These are phyloP conservation scores for Podospora pseudopauciseta DNA, from an alignment of 495 filamentous ascomycete species.

Conservation along the genomic window DNA sequence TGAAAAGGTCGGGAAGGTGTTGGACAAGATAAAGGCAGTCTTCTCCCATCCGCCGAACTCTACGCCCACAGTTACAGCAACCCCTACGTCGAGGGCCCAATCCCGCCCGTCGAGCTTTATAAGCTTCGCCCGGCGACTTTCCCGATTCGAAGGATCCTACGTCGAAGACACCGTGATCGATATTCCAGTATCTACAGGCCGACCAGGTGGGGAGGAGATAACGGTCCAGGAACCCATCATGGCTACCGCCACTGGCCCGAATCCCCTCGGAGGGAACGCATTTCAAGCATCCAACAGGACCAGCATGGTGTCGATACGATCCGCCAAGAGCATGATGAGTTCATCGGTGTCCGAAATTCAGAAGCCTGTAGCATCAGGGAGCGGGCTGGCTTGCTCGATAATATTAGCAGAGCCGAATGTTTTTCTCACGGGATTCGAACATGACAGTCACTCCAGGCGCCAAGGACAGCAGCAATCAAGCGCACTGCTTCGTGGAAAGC, in stretches of 20 bases:
- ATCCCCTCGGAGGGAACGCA: slow-evolving; percentile 9
- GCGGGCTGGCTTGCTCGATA: slow-evolving; percentile 68
- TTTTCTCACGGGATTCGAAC: slow-evolving; percentile 88
- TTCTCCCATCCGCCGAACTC: slow-evolving; percentile 31
- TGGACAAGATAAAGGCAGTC: slow-evolving; percentile 42
- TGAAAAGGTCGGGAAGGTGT: slow-evolving; percentile 30
- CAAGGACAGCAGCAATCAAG: slow-evolving; percentile 50
- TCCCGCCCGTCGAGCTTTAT: slow-evolving; percentile 31
- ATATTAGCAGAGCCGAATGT: slow-evolving; percentile 83
- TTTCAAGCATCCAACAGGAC: slow-evolving; percentile 34
- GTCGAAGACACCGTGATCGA: slow-evolving; percentile 14
- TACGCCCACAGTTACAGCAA: slow-evolving; percentile 17
- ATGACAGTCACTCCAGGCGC: slow-evolving; percentile 62
- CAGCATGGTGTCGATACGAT: slow-evolving; percentile 44
- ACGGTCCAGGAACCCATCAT: slow-evolving; percentile 25
- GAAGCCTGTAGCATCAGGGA: slow-evolving; percentile 70
- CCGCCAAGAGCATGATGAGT: slow-evolving; percentile 41
- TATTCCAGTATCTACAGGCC: slow-evolving; percentile 22
- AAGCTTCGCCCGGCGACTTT: slow-evolving; percentile 30
- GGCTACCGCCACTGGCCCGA: slow-evolving; percentile 25
- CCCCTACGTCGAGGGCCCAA: slow-evolving; percentile 7
- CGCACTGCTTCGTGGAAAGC: slow-evolving; percentile 79
- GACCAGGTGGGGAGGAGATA: neutral
- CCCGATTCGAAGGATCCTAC: slow-evolving; percentile 13
- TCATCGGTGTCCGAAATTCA: slow-evolving; percentile 47